Evolutionary conservation across 164 flowering plant genomes (phyloP).

Genomic region (Aristolochia fimbriata): DNA sequence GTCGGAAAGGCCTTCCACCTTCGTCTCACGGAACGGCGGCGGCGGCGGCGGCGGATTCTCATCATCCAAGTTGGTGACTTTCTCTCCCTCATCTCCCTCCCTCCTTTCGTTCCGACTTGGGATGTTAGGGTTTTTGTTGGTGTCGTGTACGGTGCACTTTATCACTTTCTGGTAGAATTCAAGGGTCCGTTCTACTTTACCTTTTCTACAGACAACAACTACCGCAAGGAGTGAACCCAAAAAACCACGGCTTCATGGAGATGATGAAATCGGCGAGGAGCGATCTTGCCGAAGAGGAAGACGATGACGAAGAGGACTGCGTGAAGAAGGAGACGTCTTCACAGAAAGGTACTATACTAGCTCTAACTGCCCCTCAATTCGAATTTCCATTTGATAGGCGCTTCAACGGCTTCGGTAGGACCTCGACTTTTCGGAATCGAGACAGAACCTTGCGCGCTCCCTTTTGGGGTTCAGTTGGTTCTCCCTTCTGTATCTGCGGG

Average conservation of each 20-base stretch:
- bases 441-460: no score
- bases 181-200: background rate
- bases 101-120: background rate
- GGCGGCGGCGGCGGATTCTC: constrained; percentile 35
- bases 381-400: no score
- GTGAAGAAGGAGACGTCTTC: constrained; percentile 54
- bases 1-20: constrained; percentile 44
- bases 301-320: constrained; percentile 55
- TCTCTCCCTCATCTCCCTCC: constrained; percentile 4
- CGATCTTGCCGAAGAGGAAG: constrained; percentile 46
- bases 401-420: no score
- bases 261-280: constrained; percentile 56
- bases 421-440: no score
- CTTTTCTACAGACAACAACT: constrained; percentile 5
- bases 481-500: no score
- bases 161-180: background rate
- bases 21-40: constrained; percentile 23
- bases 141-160: background rate
- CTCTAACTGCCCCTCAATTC: no score
- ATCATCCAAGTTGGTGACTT: constrained; percentile 48
- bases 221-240: constrained; percentile 14
- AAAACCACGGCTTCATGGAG: constrained; percentile 51
- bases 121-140: background rate
- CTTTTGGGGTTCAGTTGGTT: no score
- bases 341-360: constrained; percentile 31